phyloP scores from a whole-genome alignment of 352 stramenopile genomes.

The Elongisporangium senticosum region DNA sequence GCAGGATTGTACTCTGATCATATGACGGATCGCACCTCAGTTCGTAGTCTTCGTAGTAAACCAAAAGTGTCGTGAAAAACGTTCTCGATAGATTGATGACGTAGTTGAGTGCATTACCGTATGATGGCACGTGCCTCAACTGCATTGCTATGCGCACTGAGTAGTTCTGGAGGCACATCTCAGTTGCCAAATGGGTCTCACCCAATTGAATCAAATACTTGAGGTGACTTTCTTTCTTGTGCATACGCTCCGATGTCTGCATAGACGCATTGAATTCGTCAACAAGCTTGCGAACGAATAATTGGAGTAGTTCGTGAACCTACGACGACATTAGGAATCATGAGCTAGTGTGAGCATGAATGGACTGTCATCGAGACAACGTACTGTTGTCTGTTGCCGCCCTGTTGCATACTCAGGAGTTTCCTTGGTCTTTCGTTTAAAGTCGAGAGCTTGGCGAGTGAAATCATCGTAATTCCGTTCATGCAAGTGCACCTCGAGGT shows the following conservation, averaged over 20 bases:
- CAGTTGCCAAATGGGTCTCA: slow-evolving; percentile 53
- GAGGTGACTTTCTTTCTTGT: slow-evolving; percentile 80
- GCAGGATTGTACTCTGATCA: neutral
- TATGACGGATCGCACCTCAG: slow-evolving; percentile 34
- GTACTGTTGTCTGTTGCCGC: slow-evolving; percentile 37
- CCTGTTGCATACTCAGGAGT: slow-evolving; percentile 28
- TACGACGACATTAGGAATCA: slow-evolving; percentile 9
- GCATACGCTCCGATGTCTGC: slow-evolving; percentile 73
- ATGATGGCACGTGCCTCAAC: slow-evolving; percentile 64
- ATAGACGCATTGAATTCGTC: slow-evolving; percentile 77
- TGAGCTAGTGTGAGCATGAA: neutral
- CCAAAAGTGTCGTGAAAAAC: slow-evolving; percentile 81
- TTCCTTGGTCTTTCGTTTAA: slow-evolving; percentile 37
- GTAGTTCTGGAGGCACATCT: slow-evolving; percentile 84
- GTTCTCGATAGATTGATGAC: slow-evolving; percentile 79
- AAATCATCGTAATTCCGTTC: slow-evolving; percentile 66
- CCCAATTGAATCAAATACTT: slow-evolving; percentile 69
- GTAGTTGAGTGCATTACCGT: slow-evolving; percentile 71
- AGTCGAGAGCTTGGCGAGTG: slow-evolving; percentile 41
- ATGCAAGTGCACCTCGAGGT: slow-evolving; percentile 62
- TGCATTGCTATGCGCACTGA: slow-evolving; percentile 71
- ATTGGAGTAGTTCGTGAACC: slow-evolving; percentile 43
- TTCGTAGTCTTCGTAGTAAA: slow-evolving; percentile 80
- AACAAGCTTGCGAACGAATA: slow-evolving; percentile 55
- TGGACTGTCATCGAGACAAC: neutral